Evolutionary conservation across 108 stramenopile species (phyloP).

Genomic region (Craspedostauros australis): DNA sequence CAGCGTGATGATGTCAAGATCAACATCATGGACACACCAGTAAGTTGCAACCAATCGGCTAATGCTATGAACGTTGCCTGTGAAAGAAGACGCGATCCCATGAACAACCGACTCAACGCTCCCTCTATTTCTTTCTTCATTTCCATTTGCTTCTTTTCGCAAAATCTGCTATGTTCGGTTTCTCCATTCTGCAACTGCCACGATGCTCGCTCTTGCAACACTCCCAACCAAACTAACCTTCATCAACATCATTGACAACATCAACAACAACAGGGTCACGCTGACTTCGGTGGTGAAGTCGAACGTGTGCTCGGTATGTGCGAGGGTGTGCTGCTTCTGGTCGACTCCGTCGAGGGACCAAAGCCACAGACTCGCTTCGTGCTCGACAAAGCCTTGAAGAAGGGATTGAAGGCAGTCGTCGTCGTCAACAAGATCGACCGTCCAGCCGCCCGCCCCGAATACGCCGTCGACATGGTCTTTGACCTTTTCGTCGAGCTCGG

Average conservation of each 20-base stretch:
- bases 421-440: conserved; percentile 99
- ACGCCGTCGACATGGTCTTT: conserved; percentile 97
- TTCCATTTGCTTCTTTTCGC: too few relatives aligned
- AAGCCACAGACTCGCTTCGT: conserved; percentile 99
- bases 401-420: conserved; percentile 90
- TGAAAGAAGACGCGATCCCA: too few relatives aligned
- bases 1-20: conserved; percentile 89
- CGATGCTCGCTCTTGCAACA: too few relatives aligned
- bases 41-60: too few relatives aligned
- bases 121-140: too few relatives aligned
- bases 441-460: conserved; percentile 92
- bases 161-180: too few relatives aligned
- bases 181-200: too few relatives aligned
- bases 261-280: conserved; percentile 73
- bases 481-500: conserved; percentile 96
- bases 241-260: neutral
- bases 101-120: too few relatives aligned
- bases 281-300: conserved; percentile 98
- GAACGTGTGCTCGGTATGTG: conserved; percentile 98
- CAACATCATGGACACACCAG: conserved; percentile 99
- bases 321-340: conserved; percentile 96
- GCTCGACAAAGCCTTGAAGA: conserved; percentile 92
- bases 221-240: neutral
- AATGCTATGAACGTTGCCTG: too few relatives aligned
- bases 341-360: conserved; percentile 97